Percentiles rank a stretch among this genome's conserved stretches.
Evolutionary conservation across 73 alveolate species (phyloP).

Genomic region (Effrenium voratum): DNA sequence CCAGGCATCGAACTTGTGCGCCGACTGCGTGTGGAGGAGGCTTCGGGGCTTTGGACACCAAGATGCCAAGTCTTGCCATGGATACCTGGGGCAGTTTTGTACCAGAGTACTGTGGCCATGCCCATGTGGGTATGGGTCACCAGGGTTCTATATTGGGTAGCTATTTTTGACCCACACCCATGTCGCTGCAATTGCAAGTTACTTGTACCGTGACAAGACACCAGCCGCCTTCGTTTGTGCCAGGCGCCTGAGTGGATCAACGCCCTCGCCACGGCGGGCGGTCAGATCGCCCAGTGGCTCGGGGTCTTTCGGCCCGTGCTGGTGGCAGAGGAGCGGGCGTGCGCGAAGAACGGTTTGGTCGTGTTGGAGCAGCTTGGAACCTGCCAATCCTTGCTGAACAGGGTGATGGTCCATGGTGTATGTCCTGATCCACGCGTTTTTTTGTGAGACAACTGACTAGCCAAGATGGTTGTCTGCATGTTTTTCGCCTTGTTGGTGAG

Average conservation of each 20-base stretch:
- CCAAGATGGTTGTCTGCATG: no score
- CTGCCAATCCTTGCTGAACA: not conserved
- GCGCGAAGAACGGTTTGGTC: not conserved
- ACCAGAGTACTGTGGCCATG: no score
- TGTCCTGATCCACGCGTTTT: no score
- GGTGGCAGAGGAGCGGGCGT: not conserved
- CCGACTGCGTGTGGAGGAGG: conserved; percentile 67
- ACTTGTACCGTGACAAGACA: no score
- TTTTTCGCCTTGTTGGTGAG: no score
- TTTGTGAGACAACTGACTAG: no score
- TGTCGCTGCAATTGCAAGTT: no score
- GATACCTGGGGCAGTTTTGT: no score
- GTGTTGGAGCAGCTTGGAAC: not conserved
- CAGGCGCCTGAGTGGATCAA: conserved; percentile 80
- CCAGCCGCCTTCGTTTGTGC: not conserved
- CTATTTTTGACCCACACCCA: no score
- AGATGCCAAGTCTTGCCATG: not conserved
- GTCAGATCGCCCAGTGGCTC: conserved; percentile 69
- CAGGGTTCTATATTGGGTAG: no score
- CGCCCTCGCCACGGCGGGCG: conserved; percentile 45
- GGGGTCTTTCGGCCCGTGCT: conserved; percentile 73
- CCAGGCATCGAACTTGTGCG: conserved; percentile 64
- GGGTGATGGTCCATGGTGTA: no score
- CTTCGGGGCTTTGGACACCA: not conserved
- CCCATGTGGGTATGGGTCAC: no score